Conservation (phyloP, 352 stramenopile species). For the Phytophthora citrophthora region DNA sequence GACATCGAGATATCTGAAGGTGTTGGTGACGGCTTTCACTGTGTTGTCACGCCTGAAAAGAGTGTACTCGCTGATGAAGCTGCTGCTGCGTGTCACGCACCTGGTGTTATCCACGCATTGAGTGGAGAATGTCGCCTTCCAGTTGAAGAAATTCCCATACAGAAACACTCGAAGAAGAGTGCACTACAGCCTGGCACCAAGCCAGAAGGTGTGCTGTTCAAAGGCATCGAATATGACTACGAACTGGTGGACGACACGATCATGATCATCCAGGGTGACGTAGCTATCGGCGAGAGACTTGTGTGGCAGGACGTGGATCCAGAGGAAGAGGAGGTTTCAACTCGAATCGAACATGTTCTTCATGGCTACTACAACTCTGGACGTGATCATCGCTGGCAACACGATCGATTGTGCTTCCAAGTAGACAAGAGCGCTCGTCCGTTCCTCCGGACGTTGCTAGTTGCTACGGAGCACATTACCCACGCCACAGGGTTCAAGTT, state of each 20-base stretch:
- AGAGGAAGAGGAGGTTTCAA: constrained; percentile 8
- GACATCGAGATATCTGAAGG: constrained; percentile 35
- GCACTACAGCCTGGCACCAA: background rate
- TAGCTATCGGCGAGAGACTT: constrained; percentile 70
- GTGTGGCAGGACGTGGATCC: constrained; percentile 37
- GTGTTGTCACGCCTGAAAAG: constrained; percentile 28
- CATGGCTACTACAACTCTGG: constrained; percentile 87
- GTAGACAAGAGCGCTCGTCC: constrained; percentile 49
- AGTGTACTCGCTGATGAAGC: constrained; percentile 45
- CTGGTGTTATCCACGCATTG: constrained; percentile 49
- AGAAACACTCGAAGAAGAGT: constrained; percentile 24
- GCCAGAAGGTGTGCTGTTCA: constrained; percentile 61
- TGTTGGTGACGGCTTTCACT: constrained; percentile 51
- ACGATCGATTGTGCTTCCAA: constrained; percentile 73
- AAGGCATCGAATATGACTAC: constrained; percentile 85
- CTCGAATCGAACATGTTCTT: constrained; percentile 42
- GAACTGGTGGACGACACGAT: constrained; percentile 74
- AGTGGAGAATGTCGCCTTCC: constrained; percentile 69
- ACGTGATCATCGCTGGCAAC: constrained; percentile 73
- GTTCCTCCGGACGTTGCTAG: constrained; percentile 49
- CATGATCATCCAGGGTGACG: constrained; percentile 82
- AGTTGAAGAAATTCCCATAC: constrained; percentile 59
- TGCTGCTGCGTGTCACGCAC: constrained; percentile 43
- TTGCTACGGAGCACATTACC: constrained; percentile 69
- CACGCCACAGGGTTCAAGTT: constrained; percentile 75